Evolutionary conservation across 179 eudicot genomes (phyloP), one percentile per base, ranked within the genome.

Genomic region (Beta corolliflora): DNA sequence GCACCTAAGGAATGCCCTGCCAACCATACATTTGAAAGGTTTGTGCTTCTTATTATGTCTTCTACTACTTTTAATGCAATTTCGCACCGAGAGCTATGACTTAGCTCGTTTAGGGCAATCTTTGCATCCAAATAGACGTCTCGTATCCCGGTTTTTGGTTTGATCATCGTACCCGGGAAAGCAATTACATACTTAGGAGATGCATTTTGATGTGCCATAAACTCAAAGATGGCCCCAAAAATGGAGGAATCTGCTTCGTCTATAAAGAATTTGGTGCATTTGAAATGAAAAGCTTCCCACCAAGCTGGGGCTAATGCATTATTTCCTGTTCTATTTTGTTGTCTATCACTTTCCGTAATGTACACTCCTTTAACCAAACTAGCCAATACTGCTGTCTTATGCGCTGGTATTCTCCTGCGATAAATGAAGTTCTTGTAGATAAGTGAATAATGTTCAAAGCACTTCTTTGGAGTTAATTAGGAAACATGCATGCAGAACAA

Each of bases 1-100:
- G 98, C 84, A 12, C 98, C 98, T 29, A 95, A 76, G 25, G 98
- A 95, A 83, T 95, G 97, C 0, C 98, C 97, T 9, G 91, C 77
- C 84, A 95, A 66, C 94, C 97, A 93, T 16, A 92, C 58, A 52
- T 79, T 83, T 2, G 78, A 48, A 68, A 82, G 82, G 56, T 92
- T 91, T 25, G 68, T 78, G 13, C 88, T 72, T 36, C 88, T 89
- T 65, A 89, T 89, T 50, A 86, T 70, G 75, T 79, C 73, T 65
- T 93, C 86, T 5, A 91, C 91, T 1, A 92, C 89, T 75, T 88
- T 91, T 18, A 90, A 82, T 66, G 92, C 98, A 3, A 67, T 83
- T 67, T 91, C 91, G 31, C 86, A 94, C 9, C 98, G 84, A n/a
- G 92, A 86, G 18, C 91, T 85, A 68, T 45, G 81, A 71, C 88